Evolutionary conservation across 768 basidiomycete genomes (phyloP).

Genomic region (Lentinus tigrinus): DNA sequence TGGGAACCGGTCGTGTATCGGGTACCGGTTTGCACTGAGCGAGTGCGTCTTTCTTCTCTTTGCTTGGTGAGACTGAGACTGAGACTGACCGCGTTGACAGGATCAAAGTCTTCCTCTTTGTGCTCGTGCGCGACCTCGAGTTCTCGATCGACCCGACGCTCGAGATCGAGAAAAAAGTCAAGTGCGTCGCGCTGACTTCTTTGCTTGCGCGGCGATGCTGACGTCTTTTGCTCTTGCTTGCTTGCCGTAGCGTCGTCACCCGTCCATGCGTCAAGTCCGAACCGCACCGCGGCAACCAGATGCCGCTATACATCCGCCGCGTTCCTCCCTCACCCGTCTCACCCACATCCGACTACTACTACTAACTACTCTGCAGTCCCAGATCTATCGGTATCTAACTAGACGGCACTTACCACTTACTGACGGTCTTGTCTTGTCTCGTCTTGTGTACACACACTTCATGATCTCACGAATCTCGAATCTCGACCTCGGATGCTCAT

Average conservation of each 20-base stretch:
- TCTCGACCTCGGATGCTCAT: too few relatives aligned
- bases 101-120: constrained; percentile 63
- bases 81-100: constrained; percentile 29
- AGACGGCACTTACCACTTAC: too few relatives aligned
- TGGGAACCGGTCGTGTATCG: constrained; percentile 60
- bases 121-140: constrained; percentile 55
- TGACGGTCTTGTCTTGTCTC: too few relatives aligned
- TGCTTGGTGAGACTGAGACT: not conserved
- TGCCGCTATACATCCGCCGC: constrained; percentile 42
- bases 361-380: too few relatives aligned
- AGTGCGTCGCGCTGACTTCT: constrained; percentile 43
- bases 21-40: constrained; percentile 57
- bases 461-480: too few relatives aligned
- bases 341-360: not conserved
- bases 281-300: constrained; percentile 54
- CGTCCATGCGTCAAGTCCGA: constrained; percentile 58
- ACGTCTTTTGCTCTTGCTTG: not conserved
- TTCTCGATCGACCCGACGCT: constrained; percentile 50
- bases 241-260: constrained; percentile 44
- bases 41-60: constrained; percentile 46
- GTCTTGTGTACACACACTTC: too few relatives aligned
- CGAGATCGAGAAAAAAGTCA: constrained; percentile 62
- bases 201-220: constrained; percentile 8
- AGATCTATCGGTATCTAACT: too few relatives aligned
- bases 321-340: not conserved